phyloP scores from a whole-genome alignment of 129 eudicot genomes.

The Artemisia annua region DNA sequence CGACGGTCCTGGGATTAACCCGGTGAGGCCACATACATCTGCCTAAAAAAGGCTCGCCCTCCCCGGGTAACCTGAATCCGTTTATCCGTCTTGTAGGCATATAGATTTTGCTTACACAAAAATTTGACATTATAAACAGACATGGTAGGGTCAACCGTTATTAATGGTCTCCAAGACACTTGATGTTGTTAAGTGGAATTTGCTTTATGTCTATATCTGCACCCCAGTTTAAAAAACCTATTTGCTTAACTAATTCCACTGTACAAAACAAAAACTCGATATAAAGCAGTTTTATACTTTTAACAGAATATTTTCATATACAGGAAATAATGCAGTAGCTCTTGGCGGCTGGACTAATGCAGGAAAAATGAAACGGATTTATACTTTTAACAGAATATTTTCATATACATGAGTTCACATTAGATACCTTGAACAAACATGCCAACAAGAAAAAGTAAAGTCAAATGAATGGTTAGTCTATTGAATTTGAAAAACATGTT shows the following conservation, averaged over 20 bases:
- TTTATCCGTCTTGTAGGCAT: background rate
- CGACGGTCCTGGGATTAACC: background rate
- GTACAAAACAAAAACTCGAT: background rate
- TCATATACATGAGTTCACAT: constrained; percentile 21
- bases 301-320: too few relatives aligned
- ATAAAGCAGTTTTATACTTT: constrained; percentile 10
- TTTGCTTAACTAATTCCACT: constrained; percentile 21
- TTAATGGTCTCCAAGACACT: constrained; percentile 33
- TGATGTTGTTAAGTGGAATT: constrained; percentile 36
- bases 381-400: constrained; percentile 3
- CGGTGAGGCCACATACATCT: too few relatives aligned
- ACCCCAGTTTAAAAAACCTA: constrained; percentile 4
- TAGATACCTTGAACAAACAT: background rate
- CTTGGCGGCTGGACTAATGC: constrained; percentile 21
- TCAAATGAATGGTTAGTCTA: constrained; percentile 20
- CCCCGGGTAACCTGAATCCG: too few relatives aligned
- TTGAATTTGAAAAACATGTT: constrained; percentile 8
- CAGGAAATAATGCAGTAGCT: too few relatives aligned
- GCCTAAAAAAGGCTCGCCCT: too few relatives aligned
- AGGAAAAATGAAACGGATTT: background rate
- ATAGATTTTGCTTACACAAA: constrained; percentile 23
- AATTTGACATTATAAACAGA: constrained; percentile 18
- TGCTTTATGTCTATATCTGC: constrained; percentile 31
- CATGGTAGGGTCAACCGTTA: constrained; percentile 27
- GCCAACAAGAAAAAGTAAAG: background rate